Conservation (phyloP, 352 stramenopile genomes). For the Phytophthora pseudosyringae region DNA sequence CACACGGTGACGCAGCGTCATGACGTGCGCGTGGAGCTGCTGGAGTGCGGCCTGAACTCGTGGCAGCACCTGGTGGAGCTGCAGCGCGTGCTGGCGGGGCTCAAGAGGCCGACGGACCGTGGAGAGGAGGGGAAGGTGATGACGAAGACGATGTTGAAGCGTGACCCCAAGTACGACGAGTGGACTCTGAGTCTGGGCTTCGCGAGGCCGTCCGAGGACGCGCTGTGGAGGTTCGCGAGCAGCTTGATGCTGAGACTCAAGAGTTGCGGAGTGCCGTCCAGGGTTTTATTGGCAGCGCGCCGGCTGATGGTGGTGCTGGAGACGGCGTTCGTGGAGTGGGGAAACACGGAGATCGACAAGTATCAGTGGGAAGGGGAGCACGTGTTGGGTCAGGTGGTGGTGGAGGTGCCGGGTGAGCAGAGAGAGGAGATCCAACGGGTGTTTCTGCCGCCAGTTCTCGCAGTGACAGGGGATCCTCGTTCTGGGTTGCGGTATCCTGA, state of each 20-base stretch:
- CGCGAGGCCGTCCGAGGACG: constrained; percentile 35
- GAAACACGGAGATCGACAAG: constrained; percentile 10
- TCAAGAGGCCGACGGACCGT: constrained; percentile 32
- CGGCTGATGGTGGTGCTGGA: constrained; percentile 25
- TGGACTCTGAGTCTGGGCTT: constrained; percentile 48
- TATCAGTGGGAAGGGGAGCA: constrained; percentile 39
- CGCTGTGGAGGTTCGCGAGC: constrained; percentile 54
- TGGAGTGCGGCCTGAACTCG: constrained; percentile 56
- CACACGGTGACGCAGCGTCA: neutral
- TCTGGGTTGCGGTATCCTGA: constrained; percentile 38
- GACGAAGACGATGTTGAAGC: constrained; percentile 24
- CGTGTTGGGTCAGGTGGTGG: constrained; percentile 27
- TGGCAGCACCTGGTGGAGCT: constrained; percentile 60
- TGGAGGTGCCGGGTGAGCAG: constrained; percentile 12
- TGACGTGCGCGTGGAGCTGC: constrained; percentile 36
- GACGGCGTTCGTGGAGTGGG: constrained; percentile 22
- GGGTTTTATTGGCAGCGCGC: constrained; percentile 30
- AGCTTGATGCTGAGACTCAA: constrained; percentile 48
- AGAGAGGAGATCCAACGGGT: constrained; percentile 34
- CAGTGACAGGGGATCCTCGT: neutral
- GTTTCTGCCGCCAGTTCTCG: constrained; percentile 25
- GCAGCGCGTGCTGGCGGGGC: constrained; percentile 43
- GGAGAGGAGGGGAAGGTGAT: constrained; percentile 18
- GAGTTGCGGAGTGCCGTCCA: constrained; percentile 48
- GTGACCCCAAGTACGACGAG: constrained; percentile 32